Evolutionary conservation across 2,329 filamentous ascomycete species (phyloP), one percentile per base, ranked within the genome.

Genomic region (Nigrospora sphaerica): DNA sequence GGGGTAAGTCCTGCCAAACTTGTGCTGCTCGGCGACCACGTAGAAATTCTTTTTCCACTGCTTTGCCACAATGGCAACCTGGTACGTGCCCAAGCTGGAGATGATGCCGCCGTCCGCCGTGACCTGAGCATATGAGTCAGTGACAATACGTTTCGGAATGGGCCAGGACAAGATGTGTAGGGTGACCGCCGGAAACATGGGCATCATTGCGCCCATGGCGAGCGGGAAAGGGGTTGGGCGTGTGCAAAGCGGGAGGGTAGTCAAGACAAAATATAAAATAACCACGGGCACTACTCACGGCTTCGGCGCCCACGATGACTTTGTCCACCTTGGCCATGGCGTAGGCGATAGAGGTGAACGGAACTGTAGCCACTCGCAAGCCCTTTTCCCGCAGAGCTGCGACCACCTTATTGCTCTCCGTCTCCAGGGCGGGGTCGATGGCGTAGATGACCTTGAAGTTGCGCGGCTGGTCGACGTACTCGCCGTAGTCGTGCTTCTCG

Each of bases 101-200:
- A 98, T 88, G 56, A 97, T 86, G 34, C 92, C 92, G 42, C 93
- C 93, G 61, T 95, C 95, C 61, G 95, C 88, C 17, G 95, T 88
- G 14, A 28, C 23, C 23, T 28, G 23, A 28, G 23, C 7, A 28
- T 28, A 6, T 6, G 7, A 9, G 23, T 28, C 23, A 28, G 23
- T 6, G 23, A 28, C 7, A 28, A 28, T 7, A 28, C 23, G 23
- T 28, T 9, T 6, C 23, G 23, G 7, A 28, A 28, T 7, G 4
- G 23, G 23, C 23, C 7, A 10, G 23, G 23, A 28, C 23, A 28
- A 5, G 10, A 23, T 23, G 19, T 4, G 6, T 23, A 23, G 19
- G 4, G 19, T 23, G 6, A 23, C 19, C 19, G 4, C 4, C 19
- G 6, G 19, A 6, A 23, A 4, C 23, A 10, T 10, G 23, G 23